Evolutionary conservation across 768 basidiomycete genomes (phyloP).

Genomic region (Pleurotus sapidus): DNA sequence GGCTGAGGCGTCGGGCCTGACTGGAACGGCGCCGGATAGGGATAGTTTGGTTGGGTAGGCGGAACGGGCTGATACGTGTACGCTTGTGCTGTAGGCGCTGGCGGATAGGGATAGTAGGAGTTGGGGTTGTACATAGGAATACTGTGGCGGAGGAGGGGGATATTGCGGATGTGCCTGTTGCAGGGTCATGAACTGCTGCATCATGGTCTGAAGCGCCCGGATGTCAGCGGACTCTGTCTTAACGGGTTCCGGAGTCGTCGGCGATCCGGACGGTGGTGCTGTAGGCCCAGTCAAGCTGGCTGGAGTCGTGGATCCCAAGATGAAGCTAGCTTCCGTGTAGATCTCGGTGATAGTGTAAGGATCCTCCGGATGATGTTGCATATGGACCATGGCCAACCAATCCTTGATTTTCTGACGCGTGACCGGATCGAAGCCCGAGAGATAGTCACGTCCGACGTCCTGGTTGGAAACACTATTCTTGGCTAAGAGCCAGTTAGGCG

Average conservation of each 20-base stretch:
- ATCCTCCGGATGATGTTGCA: slow-evolving; percentile 20
- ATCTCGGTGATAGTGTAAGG: slow-evolving; percentile 18
- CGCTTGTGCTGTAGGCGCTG: not conserved
- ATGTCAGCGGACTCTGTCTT: slow-evolving; percentile 10
- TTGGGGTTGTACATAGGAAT: not conserved
- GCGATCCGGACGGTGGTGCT: not conserved
- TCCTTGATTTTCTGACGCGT: slow-evolving; percentile 7
- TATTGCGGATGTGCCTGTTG: not conserved
- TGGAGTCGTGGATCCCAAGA: slow-evolving; percentile 10
- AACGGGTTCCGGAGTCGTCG: slow-evolving; percentile 16
- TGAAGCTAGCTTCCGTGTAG: slow-evolving; percentile 17
- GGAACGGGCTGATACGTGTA: not conserved
- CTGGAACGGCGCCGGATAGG: not conserved
- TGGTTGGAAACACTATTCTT: slow-evolving; percentile 12
- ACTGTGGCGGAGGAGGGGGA: not conserved
- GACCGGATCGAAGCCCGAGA: slow-evolving; percentile 10
- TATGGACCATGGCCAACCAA: slow-evolving; percentile 17
- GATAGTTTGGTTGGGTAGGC: not conserved
- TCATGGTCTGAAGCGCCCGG: not conserved
- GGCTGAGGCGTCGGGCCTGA: too few species aligned
- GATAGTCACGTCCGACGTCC: slow-evolving; percentile 20
- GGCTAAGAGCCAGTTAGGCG: slow-evolving; percentile 15
- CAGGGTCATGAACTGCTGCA: not conserved
- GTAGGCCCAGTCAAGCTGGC: slow-evolving; percentile 19
- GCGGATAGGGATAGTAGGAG: not conserved